These are phyloP conservation scores for Carex parvula DNA, from an alignment of 176 grass and related monocot species.

Conservation along the genomic window DNA sequence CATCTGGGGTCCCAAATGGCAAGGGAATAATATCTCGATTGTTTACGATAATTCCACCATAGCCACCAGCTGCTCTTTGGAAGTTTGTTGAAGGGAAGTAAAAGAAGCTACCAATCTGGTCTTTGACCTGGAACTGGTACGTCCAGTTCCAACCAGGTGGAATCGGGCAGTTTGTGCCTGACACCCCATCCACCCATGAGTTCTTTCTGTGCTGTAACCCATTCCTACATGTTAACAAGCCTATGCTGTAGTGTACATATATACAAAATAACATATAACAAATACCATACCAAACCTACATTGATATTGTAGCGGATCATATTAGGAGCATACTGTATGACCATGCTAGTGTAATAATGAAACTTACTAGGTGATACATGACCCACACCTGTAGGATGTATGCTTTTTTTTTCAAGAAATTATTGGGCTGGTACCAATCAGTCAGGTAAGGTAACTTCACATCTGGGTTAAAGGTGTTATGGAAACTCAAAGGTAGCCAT, in stretches of 20 bases:
- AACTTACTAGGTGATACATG: neutral
- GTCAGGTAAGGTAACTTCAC: neutral
- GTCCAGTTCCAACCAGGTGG: slow-evolving; percentile 91
- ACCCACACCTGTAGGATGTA: neutral
- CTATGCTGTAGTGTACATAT: slow-evolving; percentile 2
- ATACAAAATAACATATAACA: neutral
- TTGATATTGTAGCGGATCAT: neutral
- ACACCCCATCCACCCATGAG: slow-evolving; percentile 87
- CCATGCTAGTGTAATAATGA: neutral
- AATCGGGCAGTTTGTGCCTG: slow-evolving; percentile 77
- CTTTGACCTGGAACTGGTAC: slow-evolving; percentile 84
- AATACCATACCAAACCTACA: neutral
- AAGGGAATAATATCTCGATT: slow-evolving; percentile 84
- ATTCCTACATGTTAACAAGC: slow-evolving; percentile 34
- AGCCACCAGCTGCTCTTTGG: slow-evolving; percentile 53
- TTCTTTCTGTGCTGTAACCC: slow-evolving; percentile 72
- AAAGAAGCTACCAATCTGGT: slow-evolving; percentile 79
- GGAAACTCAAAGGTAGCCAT: neutral
- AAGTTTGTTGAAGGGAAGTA: slow-evolving; percentile 59
- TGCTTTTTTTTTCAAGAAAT: neutral
- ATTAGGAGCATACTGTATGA: neutral
- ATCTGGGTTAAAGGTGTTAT: neutral
- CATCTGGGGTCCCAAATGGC: slow-evolving; percentile 72
- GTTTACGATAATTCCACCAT: slow-evolving; percentile 71
- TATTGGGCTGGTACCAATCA: neutral